A percentile compares a stretch with the other conserved stretches of the same genome.
phyloP scores from a whole-genome alignment of 164 flowering plant genomes.

The Stephania yunnanensis region DNA sequence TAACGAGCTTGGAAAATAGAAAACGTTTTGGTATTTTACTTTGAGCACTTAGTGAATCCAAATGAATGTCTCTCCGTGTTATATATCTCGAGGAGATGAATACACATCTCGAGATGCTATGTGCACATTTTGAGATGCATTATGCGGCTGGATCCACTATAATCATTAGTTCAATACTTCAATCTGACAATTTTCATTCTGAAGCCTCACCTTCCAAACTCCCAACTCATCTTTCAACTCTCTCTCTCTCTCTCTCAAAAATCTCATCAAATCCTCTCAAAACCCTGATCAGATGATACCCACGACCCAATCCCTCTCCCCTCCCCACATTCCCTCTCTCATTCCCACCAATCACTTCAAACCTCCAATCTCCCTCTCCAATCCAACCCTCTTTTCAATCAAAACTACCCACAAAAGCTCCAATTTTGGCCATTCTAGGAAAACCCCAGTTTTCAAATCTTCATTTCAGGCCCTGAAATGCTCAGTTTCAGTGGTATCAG shows the following conservation, averaged over 20 bases:
- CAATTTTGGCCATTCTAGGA: constrained; percentile 21
- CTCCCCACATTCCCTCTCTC: constrained; percentile 11
- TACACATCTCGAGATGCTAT: too few species aligned
- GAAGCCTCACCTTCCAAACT: neutral
- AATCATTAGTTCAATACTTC: neutral
- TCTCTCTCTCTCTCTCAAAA: neutral
- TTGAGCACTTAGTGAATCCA: too few species aligned
- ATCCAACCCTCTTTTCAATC: constrained; percentile 6
- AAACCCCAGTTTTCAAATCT: constrained; percentile 23
- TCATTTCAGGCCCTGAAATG: constrained; percentile 38
- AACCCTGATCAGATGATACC: constrained; percentile 19
- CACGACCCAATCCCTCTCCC: constrained; percentile 14
- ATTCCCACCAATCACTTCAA: constrained; percentile 27
- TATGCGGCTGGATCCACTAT: too few species aligned
- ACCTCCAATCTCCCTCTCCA: constrained; percentile 14
- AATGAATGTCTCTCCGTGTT: too few species aligned
- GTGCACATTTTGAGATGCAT: too few species aligned
- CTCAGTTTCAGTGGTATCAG: constrained; percentile 50
- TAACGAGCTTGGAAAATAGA: too few species aligned
- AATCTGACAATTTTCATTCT: too few species aligned
- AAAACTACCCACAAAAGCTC: constrained; percentile 11
- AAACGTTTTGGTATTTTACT: too few species aligned
- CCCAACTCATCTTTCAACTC: neutral
- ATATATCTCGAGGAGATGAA: too few species aligned
- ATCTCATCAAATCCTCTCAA: neutral